A percentile compares a stretch with the other conserved stretches of the same genome.
These are phyloP conservation scores for Gnetum montanum DNA, from an alignment of 75 land plant genomes.

Conservation along the genomic window DNA sequence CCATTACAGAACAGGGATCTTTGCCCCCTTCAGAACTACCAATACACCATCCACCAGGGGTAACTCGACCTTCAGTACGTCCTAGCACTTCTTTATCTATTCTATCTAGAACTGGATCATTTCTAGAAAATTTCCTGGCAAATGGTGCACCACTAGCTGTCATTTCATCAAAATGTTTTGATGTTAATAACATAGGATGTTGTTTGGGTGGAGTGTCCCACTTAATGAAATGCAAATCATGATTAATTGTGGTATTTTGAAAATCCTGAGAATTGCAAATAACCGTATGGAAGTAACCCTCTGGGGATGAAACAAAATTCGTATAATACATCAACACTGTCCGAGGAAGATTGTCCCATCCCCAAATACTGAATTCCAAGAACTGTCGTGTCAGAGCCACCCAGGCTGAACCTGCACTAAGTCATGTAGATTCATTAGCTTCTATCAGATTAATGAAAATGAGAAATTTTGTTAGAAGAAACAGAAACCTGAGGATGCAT, in stretches of 20 bases:
- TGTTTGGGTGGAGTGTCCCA: slow-evolving; percentile 89
- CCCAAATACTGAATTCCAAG: slow-evolving; percentile 72
- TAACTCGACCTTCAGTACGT: slow-evolving; percentile 24
- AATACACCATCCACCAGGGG: slow-evolving; percentile 82
- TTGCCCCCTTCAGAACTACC: slow-evolving; percentile 27
- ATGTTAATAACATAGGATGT: slow-evolving; percentile 49
- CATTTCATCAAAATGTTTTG: slow-evolving; percentile 59
- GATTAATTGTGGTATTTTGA: slow-evolving; percentile 79
- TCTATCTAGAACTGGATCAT: slow-evolving; percentile 56
- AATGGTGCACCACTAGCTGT: slow-evolving; percentile 65
- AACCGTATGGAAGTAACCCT: slow-evolving; percentile 83
- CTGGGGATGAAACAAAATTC: slow-evolving; percentile 69
- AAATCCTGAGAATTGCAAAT: slow-evolving; percentile 70
- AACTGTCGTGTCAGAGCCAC: slow-evolving; percentile 50
- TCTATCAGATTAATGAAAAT: background rate
- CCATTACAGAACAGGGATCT: slow-evolving; percentile 53
- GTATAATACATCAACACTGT: slow-evolving; percentile 85
- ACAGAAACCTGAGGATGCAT: too few species aligned
- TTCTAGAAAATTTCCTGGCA: slow-evolving; percentile 44
- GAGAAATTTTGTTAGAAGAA: too few species aligned
- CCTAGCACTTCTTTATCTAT: slow-evolving; percentile 52
- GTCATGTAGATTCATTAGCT: background rate
- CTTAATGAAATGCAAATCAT: slow-evolving; percentile 59
- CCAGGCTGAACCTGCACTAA: slow-evolving; percentile 68
- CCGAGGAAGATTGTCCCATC: slow-evolving; percentile 86